These are phyloP conservation scores for Cryptococcus hybrid DNA, from an alignment of 1,284 basidiomycete species.

Conservation along the genomic window DNA sequence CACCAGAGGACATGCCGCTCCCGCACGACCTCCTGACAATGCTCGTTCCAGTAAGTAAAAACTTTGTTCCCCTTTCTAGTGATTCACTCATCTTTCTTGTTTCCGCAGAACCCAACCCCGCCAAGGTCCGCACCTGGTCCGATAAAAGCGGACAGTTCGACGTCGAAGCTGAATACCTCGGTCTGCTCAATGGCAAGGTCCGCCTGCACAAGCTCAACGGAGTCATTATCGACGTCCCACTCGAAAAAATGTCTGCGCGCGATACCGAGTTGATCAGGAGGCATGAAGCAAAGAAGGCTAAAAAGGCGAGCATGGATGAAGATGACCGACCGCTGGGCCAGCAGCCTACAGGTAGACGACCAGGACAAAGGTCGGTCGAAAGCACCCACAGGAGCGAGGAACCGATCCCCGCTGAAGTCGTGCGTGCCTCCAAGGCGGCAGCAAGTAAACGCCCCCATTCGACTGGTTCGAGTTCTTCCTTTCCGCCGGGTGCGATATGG, in stretches of 20 bases:
- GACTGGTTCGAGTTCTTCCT: slow-evolving; percentile 99
- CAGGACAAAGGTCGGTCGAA: slow-evolving; percentile 33
- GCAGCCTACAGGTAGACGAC: slow-evolving; percentile 37
- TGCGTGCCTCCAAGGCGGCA: slow-evolving; percentile 19
- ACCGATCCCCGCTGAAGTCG: slow-evolving; percentile 31
- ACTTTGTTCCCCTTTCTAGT: too few species aligned
- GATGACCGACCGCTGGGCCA: slow-evolving; percentile 73
- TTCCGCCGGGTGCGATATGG: slow-evolving; percentile 90
- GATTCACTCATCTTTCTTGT: too few species aligned
- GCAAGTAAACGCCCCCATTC: slow-evolving; percentile 54
- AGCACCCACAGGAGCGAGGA: slow-evolving; percentile 19
- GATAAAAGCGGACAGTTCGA: slow-evolving; percentile 95
- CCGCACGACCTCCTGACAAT: slow-evolving; percentile 41
- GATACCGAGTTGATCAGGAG: slow-evolving; percentile 83
- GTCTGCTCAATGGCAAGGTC: slow-evolving; percentile 83
- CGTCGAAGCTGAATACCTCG: slow-evolving; percentile 95
- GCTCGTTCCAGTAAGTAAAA: slow-evolving; percentile 41
- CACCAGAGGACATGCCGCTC: slow-evolving; percentile 34
- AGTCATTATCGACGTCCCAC: slow-evolving; percentile 95
- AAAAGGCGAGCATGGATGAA: slow-evolving; percentile 52
- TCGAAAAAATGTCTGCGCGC: slow-evolving; percentile 94
- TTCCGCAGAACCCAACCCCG: slow-evolving; percentile 54
- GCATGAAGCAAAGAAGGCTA: slow-evolving; percentile 51
- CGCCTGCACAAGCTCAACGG: slow-evolving; percentile 97
- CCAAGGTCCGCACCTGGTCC: slow-evolving; percentile 77